phyloP scores from a whole-genome alignment of 2,329 filamentous ascomycete genomes.

The Chalara sp. region DNA sequence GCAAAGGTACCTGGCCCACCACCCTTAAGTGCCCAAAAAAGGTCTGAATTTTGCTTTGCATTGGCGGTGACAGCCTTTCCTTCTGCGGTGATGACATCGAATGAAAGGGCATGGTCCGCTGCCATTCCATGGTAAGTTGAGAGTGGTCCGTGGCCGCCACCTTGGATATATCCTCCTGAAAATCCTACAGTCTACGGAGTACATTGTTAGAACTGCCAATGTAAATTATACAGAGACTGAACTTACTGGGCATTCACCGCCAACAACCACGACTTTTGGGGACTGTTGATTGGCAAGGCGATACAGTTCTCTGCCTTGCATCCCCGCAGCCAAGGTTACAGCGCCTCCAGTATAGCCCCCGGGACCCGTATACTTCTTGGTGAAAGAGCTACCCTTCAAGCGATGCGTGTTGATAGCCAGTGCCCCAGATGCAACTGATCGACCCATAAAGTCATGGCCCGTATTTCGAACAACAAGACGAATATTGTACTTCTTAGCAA shows the following conservation, averaged over 20 bases:
- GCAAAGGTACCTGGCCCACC: slow-evolving; percentile 54
- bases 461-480: slow-evolving; percentile 46
- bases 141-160: slow-evolving; percentile 51
- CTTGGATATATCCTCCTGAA: slow-evolving; percentile 53
- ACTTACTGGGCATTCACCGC: no score
- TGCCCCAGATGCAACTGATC: slow-evolving; percentile 40
- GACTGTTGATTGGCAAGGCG: slow-evolving; percentile 38
- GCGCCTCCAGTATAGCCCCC: slow-evolving; percentile 31
- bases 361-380: slow-evolving; percentile 39
- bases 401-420: slow-evolving; percentile 50
- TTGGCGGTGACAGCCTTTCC: slow-evolving; percentile 43
- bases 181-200: slow-evolving; percentile 50
- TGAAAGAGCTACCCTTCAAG: slow-evolving; percentile 49
- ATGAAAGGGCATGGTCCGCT: slow-evolving; percentile 52
- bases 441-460: slow-evolving; percentile 40
- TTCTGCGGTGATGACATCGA: slow-evolving; percentile 45
- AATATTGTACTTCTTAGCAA: slow-evolving; percentile 31
- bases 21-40: slow-evolving; percentile 58
- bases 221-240: no score
- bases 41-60: slow-evolving; percentile 40
- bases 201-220: slow-evolving; percentile 41
- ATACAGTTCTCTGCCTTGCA: slow-evolving; percentile 47
- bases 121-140: slow-evolving; percentile 48
- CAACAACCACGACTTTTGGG: slow-evolving; percentile 25
- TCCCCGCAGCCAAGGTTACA: slow-evolving; percentile 40